Evolutionary conservation across 2,329 filamentous ascomycete species (phyloP), one percentile per base, ranked within the genome.

Genomic region (Fusarium sp.): DNA sequence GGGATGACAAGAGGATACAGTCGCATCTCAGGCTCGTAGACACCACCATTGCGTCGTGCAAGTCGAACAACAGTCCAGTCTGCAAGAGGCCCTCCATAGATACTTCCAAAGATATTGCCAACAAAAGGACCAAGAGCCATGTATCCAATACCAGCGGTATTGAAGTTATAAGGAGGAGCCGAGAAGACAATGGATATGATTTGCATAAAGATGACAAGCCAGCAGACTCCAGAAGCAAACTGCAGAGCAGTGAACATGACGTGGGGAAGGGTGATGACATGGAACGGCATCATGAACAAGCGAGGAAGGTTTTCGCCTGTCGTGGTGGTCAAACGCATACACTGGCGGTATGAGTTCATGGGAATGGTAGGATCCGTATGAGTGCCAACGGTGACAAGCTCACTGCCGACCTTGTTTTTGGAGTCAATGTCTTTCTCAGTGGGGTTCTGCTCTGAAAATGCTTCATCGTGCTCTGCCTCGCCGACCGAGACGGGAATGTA

Each of bases 11-110:
- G 60, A 28, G 74, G 47, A 39, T 80, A 84, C 10, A 86, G 72
- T 10, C 85, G 79, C 80, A 85, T 85, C 68, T 86, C 85, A 0
- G 85, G 84, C 69, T 86, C 85, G 45, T 83, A 85, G 12, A 83
- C 76, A 6, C 84, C 84, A 0, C 78, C 78, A 15, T 85, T 85
- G 5, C 81, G 77, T n/a, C 75, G 78, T 0, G 85, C 79, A 26
- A 84, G 76, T 32, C 75, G 77, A 6, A 84, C 65, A 50, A 85
- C 82, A 1, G 79, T 79, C 77, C 79, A 80, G 52, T 86, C 84
- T 0, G 81, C 79, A 3, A 85, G 57, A 1, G 79, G 77, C 0
- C 84, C 84, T 5, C 83, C 83, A 54, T 84, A 84, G 2, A 85
- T 32, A 2, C 78, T 77, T 1, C 84, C 84, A 17, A 85, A 71